phyloP scores from a whole-genome alignment of 2,329 filamentous ascomycete species.

The Coleophoma crateriformis region DNA sequence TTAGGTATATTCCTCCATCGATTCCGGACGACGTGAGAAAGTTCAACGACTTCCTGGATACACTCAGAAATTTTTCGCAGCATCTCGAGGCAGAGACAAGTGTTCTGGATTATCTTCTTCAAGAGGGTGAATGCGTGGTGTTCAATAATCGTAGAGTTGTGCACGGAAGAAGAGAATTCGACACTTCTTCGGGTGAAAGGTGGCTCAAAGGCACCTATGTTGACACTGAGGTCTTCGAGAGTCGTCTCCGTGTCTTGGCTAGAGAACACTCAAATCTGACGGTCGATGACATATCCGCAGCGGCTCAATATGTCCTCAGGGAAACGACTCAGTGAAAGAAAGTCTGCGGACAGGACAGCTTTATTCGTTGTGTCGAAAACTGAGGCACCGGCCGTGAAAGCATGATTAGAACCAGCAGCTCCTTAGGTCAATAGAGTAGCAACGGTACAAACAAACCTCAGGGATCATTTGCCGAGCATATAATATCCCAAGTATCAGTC shows the following conservation, averaged over 20 bases:
- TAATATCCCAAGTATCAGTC: too few species aligned
- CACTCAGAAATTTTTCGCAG: constrained; percentile 49
- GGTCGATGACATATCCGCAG: too few species aligned
- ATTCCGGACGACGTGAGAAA: constrained; percentile 6
- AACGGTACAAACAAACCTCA: too few species aligned
- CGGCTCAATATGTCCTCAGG: background rate
- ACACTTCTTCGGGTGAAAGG: constrained; percentile 58
- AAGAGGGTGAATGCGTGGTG: constrained; percentile 83
- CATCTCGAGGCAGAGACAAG: constrained; percentile 51
- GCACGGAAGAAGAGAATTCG: constrained; percentile 77
- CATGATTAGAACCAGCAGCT: too few species aligned
- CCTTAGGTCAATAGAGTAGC: too few species aligned
- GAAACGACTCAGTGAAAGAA: too few species aligned
- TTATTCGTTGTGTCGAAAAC: too few species aligned
- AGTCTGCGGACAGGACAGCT: too few species aligned
- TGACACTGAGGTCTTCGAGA: constrained; percentile 55
- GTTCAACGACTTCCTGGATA: constrained; percentile 36
- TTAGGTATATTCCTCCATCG: background rate
- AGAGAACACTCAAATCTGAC: too few species aligned
- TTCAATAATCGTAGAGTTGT: constrained; percentile 86
- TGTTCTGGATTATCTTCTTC: constrained; percentile 66
- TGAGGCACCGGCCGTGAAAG: too few species aligned
- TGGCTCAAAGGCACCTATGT: constrained; percentile 88
- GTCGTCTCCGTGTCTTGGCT: constrained; percentile 8
- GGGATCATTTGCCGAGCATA: too few species aligned